Conservation (phyloP, 1,284 basidiomycete species). For the Hypsizygus ulmarius region DNA sequence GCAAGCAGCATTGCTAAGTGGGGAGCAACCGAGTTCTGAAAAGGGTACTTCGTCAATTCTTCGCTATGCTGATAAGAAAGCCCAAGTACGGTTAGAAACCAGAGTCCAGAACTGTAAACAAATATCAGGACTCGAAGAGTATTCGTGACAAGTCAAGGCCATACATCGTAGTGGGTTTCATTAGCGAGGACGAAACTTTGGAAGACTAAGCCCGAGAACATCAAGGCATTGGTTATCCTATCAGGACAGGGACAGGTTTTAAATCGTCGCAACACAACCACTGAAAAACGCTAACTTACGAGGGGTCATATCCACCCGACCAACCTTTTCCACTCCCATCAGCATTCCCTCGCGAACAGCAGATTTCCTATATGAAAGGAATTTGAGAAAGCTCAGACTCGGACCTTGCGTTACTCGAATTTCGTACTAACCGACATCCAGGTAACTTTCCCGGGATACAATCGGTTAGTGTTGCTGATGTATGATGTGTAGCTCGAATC, state of each 20-base stretch:
- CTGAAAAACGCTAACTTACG: slow-evolving; percentile 19
- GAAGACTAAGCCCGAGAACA: slow-evolving; percentile 38
- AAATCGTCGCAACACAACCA: neutral
- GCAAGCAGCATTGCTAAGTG: slow-evolving; percentile 28
- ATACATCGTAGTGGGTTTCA: slow-evolving; percentile 39
- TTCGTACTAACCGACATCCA: slow-evolving; percentile 35
- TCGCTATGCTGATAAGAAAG: neutral
- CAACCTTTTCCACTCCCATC: slow-evolving; percentile 33
- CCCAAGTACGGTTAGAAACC: slow-evolving; percentile 30
- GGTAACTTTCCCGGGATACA: slow-evolving; percentile 29
- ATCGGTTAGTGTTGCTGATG: slow-evolving; percentile 22
- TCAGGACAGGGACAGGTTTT: neutral
- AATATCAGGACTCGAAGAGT: neutral
- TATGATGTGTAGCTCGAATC: slow-evolving; percentile 32
- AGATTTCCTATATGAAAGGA: slow-evolving; percentile 31
- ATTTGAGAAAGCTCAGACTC: neutral
- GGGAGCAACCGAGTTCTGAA: slow-evolving; percentile 33
- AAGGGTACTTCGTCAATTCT: neutral
- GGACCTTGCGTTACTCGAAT: neutral
- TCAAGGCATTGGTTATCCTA: slow-evolving; percentile 36
- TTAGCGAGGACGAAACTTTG: slow-evolving; percentile 34
- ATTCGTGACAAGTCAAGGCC: slow-evolving; percentile 3
- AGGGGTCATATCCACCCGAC: slow-evolving; percentile 36
- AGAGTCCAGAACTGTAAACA: slow-evolving; percentile 37
- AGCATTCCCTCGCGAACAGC: slow-evolving; percentile 34